phyloP scores from a whole-genome alignment of 768 basidiomycete genomes.

The Botryobasidium botryosum region DNA sequence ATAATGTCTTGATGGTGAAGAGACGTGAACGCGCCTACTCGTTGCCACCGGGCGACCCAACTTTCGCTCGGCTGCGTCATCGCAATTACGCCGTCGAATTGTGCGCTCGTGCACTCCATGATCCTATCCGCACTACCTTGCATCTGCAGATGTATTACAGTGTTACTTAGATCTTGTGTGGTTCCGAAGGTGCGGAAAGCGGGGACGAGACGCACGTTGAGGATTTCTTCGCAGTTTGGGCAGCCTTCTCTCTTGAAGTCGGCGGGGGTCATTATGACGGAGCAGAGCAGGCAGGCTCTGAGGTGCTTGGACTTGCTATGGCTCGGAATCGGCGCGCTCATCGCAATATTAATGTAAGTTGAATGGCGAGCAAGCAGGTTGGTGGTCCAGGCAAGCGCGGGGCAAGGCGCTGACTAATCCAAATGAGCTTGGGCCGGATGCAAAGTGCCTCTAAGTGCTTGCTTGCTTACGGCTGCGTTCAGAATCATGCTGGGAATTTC shows the following conservation, averaged over 20 bases:
- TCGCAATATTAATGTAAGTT: too few relatives aligned
- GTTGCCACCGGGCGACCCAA: constrained; percentile 96
- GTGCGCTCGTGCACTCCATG: constrained; percentile 69
- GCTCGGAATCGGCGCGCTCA: constrained; percentile 36
- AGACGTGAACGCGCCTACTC: constrained; percentile 50
- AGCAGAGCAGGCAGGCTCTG: constrained; percentile 87
- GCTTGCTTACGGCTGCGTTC: too few relatives aligned
- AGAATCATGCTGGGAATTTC: too few relatives aligned
- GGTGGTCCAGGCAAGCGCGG: too few relatives aligned
- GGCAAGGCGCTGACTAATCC: too few relatives aligned
- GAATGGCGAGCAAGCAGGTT: too few relatives aligned
- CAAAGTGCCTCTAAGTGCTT: too few relatives aligned
- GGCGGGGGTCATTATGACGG: constrained; percentile 62
- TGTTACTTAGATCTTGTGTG: background rate
- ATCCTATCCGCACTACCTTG: constrained; percentile 75
- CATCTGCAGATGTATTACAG: constrained; percentile 37
- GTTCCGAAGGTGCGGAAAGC: background rate
- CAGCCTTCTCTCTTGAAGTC: constrained; percentile 83
- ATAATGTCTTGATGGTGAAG: too few relatives aligned
- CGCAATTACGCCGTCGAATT: constrained; percentile 85
- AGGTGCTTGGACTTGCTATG: constrained; percentile 55
- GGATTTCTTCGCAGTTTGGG: constrained; percentile 91
- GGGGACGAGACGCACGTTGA: constrained; percentile 46
- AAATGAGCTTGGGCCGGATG: too few relatives aligned
- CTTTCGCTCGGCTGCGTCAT: constrained; percentile 71